Conservation (phyloP, 495 filamentous ascomycete species). For the Thozetella sp. region DNA sequence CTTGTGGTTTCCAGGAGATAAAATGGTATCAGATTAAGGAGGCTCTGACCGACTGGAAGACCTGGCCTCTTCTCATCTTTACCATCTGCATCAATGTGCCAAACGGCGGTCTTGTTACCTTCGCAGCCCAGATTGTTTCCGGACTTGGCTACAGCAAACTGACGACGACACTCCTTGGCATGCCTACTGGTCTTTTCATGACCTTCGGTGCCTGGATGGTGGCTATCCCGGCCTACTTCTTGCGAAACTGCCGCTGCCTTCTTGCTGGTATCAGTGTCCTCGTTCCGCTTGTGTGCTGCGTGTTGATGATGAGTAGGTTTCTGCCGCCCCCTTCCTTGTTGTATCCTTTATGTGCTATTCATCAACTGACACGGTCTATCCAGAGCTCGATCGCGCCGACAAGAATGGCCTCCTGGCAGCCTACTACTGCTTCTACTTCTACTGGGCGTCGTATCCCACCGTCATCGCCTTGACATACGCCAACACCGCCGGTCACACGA, state of each 20-base stretch:
- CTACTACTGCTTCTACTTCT: not conserved
- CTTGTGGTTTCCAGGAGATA: not conserved
- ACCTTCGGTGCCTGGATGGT: not conserved
- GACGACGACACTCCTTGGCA: not conserved
- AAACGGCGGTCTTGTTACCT: not conserved
- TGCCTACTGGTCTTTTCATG: not conserved
- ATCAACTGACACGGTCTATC: not conserved
- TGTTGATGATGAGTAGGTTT: not conserved
- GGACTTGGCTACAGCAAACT: not conserved
- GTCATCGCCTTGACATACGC: conserved; percentile 9
- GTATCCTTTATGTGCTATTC: not conserved
- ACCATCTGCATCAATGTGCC: not conserved
- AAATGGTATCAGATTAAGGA: conserved; percentile 1
- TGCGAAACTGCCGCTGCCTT: not conserved
- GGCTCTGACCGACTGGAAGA: not conserved
- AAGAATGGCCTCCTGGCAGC: not conserved
- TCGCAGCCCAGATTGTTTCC: not conserved
- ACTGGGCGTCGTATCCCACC: not conserved
- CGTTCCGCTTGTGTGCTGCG: not conserved
- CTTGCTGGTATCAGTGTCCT: not conserved
- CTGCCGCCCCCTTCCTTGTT: not conserved
- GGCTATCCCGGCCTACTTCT: not conserved
- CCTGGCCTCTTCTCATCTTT: not conserved
- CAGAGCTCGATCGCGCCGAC: not conserved
- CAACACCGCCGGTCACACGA: not conserved